Percentiles rank a stretch among this genome's conserved stretches.
phyloP scores from a whole-genome alignment of 139 green algal genomes.

The Chloropicon primus region DNA sequence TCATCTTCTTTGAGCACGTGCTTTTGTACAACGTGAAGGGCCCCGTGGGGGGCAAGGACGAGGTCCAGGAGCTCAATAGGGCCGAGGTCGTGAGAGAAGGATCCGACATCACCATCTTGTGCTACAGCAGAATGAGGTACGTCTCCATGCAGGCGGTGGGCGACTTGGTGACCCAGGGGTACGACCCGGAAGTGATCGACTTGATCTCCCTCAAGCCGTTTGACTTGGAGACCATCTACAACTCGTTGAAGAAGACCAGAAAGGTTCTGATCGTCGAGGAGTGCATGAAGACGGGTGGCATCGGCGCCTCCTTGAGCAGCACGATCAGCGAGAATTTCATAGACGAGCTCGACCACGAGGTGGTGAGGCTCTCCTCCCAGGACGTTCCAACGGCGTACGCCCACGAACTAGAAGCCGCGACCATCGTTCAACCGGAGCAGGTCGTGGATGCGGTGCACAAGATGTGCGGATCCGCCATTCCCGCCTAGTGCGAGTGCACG shows the following conservation, averaged over 20 bases:
- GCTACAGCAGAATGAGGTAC: conserved; percentile 90
- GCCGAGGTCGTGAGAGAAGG: conserved; percentile 63
- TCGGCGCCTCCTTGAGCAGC: conserved; percentile 80
- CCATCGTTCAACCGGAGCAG: conserved; percentile 80
- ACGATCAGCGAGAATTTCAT: conserved; percentile 6
- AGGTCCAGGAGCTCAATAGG: conserved; percentile 66
- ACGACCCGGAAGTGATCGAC: conserved; percentile 86
- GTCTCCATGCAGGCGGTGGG: conserved; percentile 66
- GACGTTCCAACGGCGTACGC: conserved; percentile 89
- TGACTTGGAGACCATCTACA: conserved; percentile 85
- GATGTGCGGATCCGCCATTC: conserved; percentile 1
- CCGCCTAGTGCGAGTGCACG: not conserved
- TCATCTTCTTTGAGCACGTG: conserved; percentile 97
- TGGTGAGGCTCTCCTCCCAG: conserved; percentile 67
- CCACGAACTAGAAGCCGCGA: conserved; percentile 81
- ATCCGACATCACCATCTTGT: conserved; percentile 83
- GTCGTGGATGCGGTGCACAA: conserved; percentile 47
- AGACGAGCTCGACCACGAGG: conserved; percentile 17
- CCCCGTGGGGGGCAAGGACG: conserved; percentile 26
- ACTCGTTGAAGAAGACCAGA: conserved; percentile 72
- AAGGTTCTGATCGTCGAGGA: conserved; percentile 89
- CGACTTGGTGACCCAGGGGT: conserved; percentile 53
- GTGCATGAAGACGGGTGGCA: conserved; percentile 92
- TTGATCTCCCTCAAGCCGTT: conserved; percentile 95
- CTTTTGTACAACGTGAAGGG: conserved; percentile 94